A percentile compares a stretch with the other conserved stretches of the same genome.
These are phyloP conservation scores for Selaginella tamariscina DNA, from an alignment of 75 land plant species.

Conservation along the genomic window DNA sequence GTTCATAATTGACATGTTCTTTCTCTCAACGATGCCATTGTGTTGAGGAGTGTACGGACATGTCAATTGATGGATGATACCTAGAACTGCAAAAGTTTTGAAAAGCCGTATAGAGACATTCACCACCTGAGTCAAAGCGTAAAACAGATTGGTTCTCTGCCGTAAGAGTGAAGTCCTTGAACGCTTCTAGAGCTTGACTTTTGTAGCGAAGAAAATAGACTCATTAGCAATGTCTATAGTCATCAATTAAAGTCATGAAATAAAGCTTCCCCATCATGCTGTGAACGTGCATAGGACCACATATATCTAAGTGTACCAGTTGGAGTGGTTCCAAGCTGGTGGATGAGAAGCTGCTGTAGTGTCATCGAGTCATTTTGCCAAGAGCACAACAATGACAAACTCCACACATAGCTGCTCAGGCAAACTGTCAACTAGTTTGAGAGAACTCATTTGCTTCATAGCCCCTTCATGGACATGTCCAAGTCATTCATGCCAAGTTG, in stretches of 20 bases:
- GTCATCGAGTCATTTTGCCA: too few relatives aligned
- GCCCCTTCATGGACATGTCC: background rate
- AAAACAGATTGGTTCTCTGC: constrained; percentile 9
- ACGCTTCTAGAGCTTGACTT: constrained; percentile 8
- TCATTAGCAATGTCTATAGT: constrained; percentile 25
- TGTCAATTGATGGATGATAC: constrained; percentile 19
- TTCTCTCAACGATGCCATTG: constrained; percentile 30
- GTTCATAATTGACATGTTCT: constrained; percentile 18
- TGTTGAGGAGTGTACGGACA: constrained; percentile 29
- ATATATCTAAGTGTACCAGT: constrained; percentile 19
- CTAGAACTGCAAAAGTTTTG: background rate
- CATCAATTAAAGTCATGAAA: constrained; percentile 33
- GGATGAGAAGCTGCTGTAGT: too few relatives aligned
- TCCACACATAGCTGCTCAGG: background rate
- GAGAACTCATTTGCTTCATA: too few relatives aligned
- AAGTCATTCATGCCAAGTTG: background rate
- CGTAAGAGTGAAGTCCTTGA: constrained; percentile 13
- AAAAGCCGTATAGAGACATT: constrained; percentile 19
- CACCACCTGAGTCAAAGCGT: constrained; percentile 24
- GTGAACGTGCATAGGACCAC: constrained; percentile 19
- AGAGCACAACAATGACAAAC: background rate
- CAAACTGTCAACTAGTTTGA: background rate
- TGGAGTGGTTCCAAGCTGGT: background rate
- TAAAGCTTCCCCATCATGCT: constrained; percentile 4
- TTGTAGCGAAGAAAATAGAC: constrained; percentile 25